Evolutionary conservation across 176 grass and related monocot genomes (phyloP).

Genomic region (Tillandsia fasciculata): DNA sequence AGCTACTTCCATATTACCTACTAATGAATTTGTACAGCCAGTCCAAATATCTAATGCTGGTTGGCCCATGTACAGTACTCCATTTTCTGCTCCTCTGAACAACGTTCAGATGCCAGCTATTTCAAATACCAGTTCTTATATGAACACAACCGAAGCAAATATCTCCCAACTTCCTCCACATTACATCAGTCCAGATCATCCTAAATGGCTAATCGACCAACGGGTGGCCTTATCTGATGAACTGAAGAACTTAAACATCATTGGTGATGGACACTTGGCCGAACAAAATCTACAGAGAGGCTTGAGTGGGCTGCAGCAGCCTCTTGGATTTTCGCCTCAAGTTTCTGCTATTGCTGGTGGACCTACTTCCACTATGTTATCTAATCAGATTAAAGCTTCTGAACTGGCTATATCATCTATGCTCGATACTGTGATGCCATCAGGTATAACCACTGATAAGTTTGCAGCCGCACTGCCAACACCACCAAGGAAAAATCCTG

Average conservation of each 20-base stretch:
- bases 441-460: constrained; percentile 33
- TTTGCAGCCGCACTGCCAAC: constrained; percentile 29
- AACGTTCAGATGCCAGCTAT: constrained; percentile 25
- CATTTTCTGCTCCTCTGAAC: constrained; percentile 32
- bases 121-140: constrained; percentile 23
- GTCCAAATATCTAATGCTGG: constrained; percentile 21
- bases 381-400: constrained; percentile 30
- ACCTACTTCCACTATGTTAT: constrained; percentile 12
- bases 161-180: constrained; percentile 24
- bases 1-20: constrained; percentile 12
- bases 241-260: constrained; percentile 48
- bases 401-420: constrained; percentile 34
- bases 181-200: constrained; percentile 24
- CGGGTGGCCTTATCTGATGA: constrained; percentile 35
- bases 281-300: constrained; percentile 41
- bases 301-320: constrained; percentile 32
- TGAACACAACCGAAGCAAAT: background rate
- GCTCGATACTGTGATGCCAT: constrained; percentile 38
- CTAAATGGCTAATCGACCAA: constrained; percentile 36
- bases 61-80: constrained; percentile 21
- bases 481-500: constrained; percentile 54
- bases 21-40: constrained; percentile 25
- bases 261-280: constrained; percentile 37
- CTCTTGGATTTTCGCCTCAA: constrained; percentile 24
- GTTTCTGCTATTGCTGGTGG: constrained; percentile 27